A percentile compares a stretch with the other conserved stretches of the same genome.
Evolutionary conservation across 208 protist genomes (phyloP).

Genomic region (Spongospora subterranea): DNA sequence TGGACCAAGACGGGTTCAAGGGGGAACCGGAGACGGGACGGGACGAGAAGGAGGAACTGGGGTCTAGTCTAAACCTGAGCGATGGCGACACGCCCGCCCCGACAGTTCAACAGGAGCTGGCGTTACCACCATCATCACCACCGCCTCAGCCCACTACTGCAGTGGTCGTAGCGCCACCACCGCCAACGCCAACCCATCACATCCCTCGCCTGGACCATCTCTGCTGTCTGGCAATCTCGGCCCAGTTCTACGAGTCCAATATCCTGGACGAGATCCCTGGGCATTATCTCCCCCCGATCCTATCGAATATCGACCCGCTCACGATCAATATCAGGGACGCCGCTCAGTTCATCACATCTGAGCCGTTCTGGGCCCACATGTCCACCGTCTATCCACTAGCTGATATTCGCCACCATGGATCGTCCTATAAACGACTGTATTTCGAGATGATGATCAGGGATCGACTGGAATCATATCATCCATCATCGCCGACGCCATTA

Average conservation of each 20-base stretch:
- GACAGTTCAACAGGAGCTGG: no score
- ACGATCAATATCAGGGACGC: neutral
- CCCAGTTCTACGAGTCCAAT: neutral
- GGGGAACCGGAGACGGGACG: slow-evolving; percentile 2
- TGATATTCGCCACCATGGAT: neutral
- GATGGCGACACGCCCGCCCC: no score
- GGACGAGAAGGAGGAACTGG: no score
- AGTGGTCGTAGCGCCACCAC: no score
- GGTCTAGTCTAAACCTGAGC: no score
- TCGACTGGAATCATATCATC: slow-evolving; percentile 31
- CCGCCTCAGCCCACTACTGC: no score
- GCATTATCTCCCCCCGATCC: neutral
- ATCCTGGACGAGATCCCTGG: neutral
- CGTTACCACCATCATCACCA: no score
- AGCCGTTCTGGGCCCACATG: neutral
- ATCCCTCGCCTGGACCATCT: neutral
- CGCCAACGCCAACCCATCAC: neutral
- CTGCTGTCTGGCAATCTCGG: neutral
- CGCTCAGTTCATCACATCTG: neutral
- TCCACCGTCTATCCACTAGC: neutral
- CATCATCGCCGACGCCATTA: neutral
- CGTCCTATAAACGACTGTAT: neutral
- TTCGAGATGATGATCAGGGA: neutral
- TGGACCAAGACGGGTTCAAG: no score
- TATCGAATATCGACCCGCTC: neutral